Evolutionary conservation across 2,329 filamentous ascomycete species (phyloP), one percentile per base, ranked within the genome.

Genomic region (Phaeosphaeria sp.): DNA sequence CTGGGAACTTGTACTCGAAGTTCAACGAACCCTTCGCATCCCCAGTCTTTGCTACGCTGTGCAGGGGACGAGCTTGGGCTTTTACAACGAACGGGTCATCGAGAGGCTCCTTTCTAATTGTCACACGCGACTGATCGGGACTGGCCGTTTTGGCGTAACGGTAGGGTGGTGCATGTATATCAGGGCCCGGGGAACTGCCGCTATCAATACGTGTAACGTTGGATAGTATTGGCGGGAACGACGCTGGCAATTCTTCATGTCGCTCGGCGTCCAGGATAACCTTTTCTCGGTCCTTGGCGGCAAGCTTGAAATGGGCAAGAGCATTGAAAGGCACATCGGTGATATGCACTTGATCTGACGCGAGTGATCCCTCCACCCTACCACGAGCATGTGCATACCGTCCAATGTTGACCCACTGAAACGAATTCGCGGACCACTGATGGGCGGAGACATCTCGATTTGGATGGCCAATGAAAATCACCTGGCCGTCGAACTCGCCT

Each of bases 371-470:
- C 60, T 82, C 80, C 2, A 80, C 74, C 52, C 67, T 75, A 66
- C 77, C 75, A 49, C 77, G 75, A 15, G 67, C 74, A 55, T 80
- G 77, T 33, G 74, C 78, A 59, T 77, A 82, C 24, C 74, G 72
- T 2, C 81, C 81, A 40, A 82, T 77, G 55, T 80, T 80, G 49
- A 76, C 71, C 81, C 81, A 83, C 42, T 78, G 69, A 46, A 72
- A 80, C 2, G 75, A 68, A 1, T 56, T 51, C 0, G 57, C 56
- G 6, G 77, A 79, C 81, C 81, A 83, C 57, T 81, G 78, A 51
- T 82, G 81, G 1, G 80, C 81, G 24, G 78, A 78, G 4, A 82
- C 73, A 54, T 82, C 79, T 47, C 79, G 75, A 56, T 82, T 82
- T 0, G 80, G 79, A 60, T 83, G 80, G 49, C 79, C 75, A 30